phyloP scores from a whole-genome alignment of 2,329 filamentous ascomycete species.

The Xylaria sp. region DNA sequence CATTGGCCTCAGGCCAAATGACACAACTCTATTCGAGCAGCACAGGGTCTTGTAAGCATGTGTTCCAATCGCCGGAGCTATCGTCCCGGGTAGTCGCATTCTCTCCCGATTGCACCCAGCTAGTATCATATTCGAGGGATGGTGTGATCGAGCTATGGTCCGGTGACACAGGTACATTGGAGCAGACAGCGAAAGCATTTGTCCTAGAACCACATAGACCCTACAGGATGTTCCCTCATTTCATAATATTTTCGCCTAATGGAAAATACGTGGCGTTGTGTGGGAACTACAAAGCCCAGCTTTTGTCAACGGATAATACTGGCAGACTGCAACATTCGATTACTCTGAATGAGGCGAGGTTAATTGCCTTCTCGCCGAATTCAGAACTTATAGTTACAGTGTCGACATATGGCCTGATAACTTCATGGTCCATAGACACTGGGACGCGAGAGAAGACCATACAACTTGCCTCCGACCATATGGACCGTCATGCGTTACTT shows the following conservation, averaged over 20 bases:
- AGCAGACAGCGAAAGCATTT: neutral
- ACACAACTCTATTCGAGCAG: slow-evolving; percentile 2
- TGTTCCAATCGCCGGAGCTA: neutral
- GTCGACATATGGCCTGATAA: neutral
- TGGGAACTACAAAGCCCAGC: neutral
- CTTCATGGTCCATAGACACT: neutral
- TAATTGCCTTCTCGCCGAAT: neutral
- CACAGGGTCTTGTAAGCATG: neutral
- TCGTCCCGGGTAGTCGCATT: neutral
- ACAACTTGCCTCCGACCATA: neutral
- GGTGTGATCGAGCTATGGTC: slow-evolving; percentile 5
- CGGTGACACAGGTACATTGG: neutral
- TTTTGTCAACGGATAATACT: neutral
- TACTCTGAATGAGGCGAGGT: neutral
- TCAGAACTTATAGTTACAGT: neutral
- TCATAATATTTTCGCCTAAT: neutral
- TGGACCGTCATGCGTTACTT: neutral
- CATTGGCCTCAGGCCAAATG: neutral
- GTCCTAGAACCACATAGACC: too few species aligned
- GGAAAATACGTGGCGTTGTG: neutral
- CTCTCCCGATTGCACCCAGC: neutral
- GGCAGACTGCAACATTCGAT: neutral
- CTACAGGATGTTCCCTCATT: too few species aligned
- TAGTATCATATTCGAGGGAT: neutral
- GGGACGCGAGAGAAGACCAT: neutral